A percentile compares a stretch with the other conserved stretches of the same genome.
These are phyloP conservation scores for Spencermartinsiella ligniputridi DNA, from an alignment of 1,139 yeast species.

Conservation along the genomic window DNA sequence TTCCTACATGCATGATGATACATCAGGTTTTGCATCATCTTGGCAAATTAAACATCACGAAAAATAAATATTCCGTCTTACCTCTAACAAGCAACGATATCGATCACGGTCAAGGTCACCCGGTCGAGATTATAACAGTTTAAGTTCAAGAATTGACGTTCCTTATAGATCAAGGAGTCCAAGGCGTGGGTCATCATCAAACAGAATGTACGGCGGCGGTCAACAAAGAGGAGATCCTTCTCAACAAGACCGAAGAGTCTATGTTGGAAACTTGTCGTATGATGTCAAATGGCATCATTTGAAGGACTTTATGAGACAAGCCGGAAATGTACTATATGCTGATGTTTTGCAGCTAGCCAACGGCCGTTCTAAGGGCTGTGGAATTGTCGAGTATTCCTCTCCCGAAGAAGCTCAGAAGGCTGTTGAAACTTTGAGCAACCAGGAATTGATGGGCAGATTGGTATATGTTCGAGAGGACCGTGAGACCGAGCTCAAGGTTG, in stretches of 20 bases:
- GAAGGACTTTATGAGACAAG: constrained; percentile 59
- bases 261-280: constrained; percentile 60
- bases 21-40: no score
- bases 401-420: constrained; percentile 71
- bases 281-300: constrained; percentile 57
- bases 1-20: no score
- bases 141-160: constrained; percentile 7
- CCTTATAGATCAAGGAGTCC: constrained; percentile 11
- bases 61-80: no score
- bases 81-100: constrained; percentile 3
- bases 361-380: constrained; percentile 69
- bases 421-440: constrained; percentile 64
- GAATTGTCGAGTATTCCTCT: constrained; percentile 76
- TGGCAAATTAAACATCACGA: no score
- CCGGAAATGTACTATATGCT: constrained; percentile 76
- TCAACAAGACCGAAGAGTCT: constrained; percentile 38
- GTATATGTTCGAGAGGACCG: constrained; percentile 76
- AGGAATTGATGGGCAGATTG: constrained; percentile 67
- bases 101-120: constrained; percentile 15
- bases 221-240: constrained; percentile 7
- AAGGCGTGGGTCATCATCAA: constrained; percentile 27
- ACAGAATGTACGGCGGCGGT: constrained; percentile 2
- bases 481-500: constrained; percentile 30
- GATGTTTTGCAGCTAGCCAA: constrained; percentile 83
- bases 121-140: background rate